Base-by-base conservation (phyloP, 225 moss, liverwort and hornwort genomes). In the Pseudoscleropodium purum region DNA sequence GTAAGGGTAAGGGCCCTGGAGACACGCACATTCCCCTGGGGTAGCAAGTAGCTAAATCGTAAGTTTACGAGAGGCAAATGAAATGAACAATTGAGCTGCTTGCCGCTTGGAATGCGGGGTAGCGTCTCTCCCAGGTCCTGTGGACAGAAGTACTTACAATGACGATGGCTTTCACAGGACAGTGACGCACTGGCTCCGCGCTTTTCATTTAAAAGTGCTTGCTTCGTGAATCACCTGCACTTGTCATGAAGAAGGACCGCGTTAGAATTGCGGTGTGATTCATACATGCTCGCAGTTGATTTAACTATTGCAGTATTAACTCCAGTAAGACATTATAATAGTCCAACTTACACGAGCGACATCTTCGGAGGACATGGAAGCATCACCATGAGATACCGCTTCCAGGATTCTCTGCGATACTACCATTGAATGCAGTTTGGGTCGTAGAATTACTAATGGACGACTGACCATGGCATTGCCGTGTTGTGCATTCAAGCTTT, bases 401-500 rank as follows among this genome's bases (percentile, higher is more conserved):
- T 62, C 31, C 76, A 59, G 66, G 82, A 85, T 88, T 88, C 73
- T 13, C 24, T 54, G 39, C 75, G 64, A 70, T 57, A 24, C 20
- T 57, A 24, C 14, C 66, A 65, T 67, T 67, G 47, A 66, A 75
- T 36, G 67, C 39, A 75, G 39, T 13, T 27, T 34, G 34, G 52
- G 61, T 86, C 17, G 31, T 66, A 49, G 43, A 56, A 89, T 86
- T 26, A 70, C 78, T 65, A 74, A 80, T 66, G 66, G 41, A 87
- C 72, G 57, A 74, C 84, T 90, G 52, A 69, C 76, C 52, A 45
- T 14, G 62, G 61, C 27, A 60, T 39, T 70, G 18, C 62, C n/a
- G 34, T 36, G 43, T 36, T 70, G 64, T 27, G 61, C 92, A 88
- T 86, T 92, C 88, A 92, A 85, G 75, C 10, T 52, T 79, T 92